Base-by-base conservation (phyloP, 2,329 filamentous ascomycete species). In the Aaosphaeria arxii region DNA sequence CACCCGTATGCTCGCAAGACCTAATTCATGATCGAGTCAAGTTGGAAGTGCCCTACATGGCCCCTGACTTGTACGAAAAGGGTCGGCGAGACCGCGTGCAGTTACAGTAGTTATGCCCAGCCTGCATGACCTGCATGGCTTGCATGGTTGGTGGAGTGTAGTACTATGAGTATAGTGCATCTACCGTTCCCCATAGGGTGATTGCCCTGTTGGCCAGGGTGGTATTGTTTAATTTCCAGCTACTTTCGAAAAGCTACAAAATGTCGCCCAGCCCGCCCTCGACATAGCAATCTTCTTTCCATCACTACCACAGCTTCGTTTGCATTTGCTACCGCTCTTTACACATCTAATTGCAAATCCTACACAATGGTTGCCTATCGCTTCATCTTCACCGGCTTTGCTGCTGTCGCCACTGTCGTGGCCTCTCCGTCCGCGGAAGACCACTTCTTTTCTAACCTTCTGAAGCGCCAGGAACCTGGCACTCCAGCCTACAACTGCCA, bases 401-500 rank as follows among this genome's bases (percentile, higher is more conserved):
- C 54, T 43, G 56, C 59, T 17, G 40, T 48, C 11, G 52, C 49
- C 39, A 45, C 48, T 13, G 56, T 52, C 7, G 9, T 9, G 9
- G 39, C 24, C 39, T 47, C 58, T 11, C 32, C 45, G 13, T 24
- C 51, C 17, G 30, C 42, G 7, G 50, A 63, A 30, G 54, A 58
- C 6, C 36, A 47, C 4, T 17, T 51, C 17, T 59, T 61, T 24
- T 40, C 49, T 11, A 36, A 52, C 30, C 55, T 77, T n/a, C 48
- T 69, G 45, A 71, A 67, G 55, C 74, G 76, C n/a, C 74, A 77
- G 56, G 70, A 71, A 13, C 73, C 74, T 9, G 75, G 74, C 5
- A 71, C 71, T 5, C 68, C 74, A 5, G 52, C 64, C 5, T 78
- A 74, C 56, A 64, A 77, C 39, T 81, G 78, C 62, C 77, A 80